phyloP scores from a whole-genome alignment of 2,329 filamentous ascomycete genomes.

The Blastomyces parvus region DNA sequence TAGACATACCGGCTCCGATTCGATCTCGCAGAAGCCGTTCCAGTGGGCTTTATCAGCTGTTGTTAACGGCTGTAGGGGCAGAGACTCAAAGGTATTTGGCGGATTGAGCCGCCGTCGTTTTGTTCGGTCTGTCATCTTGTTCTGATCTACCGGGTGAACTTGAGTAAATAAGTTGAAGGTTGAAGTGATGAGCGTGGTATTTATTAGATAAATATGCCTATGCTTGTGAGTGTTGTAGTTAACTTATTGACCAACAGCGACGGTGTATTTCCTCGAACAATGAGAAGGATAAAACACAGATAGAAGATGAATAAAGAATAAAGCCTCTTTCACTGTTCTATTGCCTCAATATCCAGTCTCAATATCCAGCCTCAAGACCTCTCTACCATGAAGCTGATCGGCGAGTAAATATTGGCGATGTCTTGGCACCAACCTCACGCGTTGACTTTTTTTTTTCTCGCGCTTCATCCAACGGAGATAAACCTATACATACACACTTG shows the following conservation, averaged over 20 bases:
- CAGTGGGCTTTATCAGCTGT: slow-evolving; percentile 33
- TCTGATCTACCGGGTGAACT: not conserved
- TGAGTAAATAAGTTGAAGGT: not conserved
- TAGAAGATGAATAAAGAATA: not conserved
- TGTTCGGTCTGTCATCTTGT: slow-evolving; percentile 22
- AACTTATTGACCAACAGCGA: no score
- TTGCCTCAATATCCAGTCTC: not conserved
- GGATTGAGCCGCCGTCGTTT: slow-evolving; percentile 25
- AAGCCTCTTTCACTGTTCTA: not conserved
- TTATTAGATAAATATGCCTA: no score
- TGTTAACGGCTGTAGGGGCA: slow-evolving; percentile 26
- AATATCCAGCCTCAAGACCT: no score
- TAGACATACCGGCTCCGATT: slow-evolving; percentile 69
- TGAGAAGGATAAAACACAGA: not conserved
- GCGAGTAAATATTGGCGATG: not conserved
- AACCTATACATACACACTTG: no score
- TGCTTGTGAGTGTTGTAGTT: not conserved
- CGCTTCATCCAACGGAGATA: no score
- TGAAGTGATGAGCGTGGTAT: not conserved
- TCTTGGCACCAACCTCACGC: not conserved
- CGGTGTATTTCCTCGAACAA: not conserved
- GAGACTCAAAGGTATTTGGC: slow-evolving; percentile 18
- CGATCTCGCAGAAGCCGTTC: slow-evolving; percentile 57
- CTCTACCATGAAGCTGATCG: no score
- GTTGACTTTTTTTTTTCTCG: not conserved